A percentile compares a stretch with the other conserved stretches of the same genome.
Evolutionary conservation across 2,329 filamentous ascomycete species (phyloP).

Genomic region (Phoma sp.): DNA sequence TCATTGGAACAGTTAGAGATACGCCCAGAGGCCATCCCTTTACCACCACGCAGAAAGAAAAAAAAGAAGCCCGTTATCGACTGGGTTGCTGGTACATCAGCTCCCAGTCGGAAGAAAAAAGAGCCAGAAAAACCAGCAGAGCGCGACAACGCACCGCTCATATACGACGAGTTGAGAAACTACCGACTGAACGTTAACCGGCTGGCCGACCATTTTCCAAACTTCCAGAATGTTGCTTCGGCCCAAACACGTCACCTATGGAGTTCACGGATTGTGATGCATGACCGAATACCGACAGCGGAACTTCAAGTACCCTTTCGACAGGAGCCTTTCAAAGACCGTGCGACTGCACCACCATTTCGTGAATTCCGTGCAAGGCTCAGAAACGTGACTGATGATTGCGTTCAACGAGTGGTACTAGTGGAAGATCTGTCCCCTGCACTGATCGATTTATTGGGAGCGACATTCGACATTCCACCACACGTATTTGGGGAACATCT

Average conservation of each 20-base stretch:
- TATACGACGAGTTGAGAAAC: background rate
- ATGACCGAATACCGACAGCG: no score
- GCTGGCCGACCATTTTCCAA: background rate
- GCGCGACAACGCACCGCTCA: background rate
- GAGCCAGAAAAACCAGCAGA: no score
- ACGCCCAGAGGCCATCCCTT: no score
- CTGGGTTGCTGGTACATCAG: no score
- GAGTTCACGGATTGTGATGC: background rate
- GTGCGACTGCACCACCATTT: background rate
- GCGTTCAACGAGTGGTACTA: conserved; percentile 4
- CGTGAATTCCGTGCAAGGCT: background rate
- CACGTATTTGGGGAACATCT: conserved; percentile 27
- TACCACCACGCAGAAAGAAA: no score
- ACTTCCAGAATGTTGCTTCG: background rate
- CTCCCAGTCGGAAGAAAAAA: no score
- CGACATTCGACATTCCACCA: conserved; percentile 25
- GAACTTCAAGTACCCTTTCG: background rate
- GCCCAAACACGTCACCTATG: background rate
- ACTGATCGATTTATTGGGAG: conserved; percentile 20
- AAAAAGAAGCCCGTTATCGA: no score
- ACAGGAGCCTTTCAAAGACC: background rate
- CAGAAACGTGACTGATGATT: background rate
- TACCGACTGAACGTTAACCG: background rate
- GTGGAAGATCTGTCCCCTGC: conserved; percentile 23
- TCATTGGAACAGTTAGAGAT: no score